Evolutionary conservation across 208 protist genomes (phyloP).

Genomic region (Zelonia costaricensis): DNA sequence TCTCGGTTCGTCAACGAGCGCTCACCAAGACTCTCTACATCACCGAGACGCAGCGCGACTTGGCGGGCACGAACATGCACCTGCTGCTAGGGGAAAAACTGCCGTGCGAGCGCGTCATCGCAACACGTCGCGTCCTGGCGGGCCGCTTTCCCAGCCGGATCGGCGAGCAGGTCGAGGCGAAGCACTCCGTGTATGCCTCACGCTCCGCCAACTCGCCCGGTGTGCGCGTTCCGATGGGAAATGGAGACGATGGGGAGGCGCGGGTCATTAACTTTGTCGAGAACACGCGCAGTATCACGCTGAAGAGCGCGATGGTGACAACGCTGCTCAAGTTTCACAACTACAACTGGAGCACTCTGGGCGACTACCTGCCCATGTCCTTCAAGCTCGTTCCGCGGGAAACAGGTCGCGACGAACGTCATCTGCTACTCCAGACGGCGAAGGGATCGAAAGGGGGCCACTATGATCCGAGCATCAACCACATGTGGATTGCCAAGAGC

Average conservation of each 20-base stretch:
- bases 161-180: slow-evolving; percentile 3
- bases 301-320: slow-evolving; percentile 83
- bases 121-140: slow-evolving; percentile 45
- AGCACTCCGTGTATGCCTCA: background rate
- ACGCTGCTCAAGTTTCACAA: slow-evolving; percentile 66
- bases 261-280: slow-evolving; percentile 75
- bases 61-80: slow-evolving; percentile 46
- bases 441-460: too few relatives aligned
- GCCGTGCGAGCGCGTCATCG: slow-evolving; percentile 54
- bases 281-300: slow-evolving; percentile 67
- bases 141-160: slow-evolving; percentile 28
- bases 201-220: slow-evolving; percentile 1
- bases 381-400: slow-evolving; percentile 60
- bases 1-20: slow-evolving; percentile 27
- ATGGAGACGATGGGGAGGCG: slow-evolving; percentile 37
- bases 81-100: slow-evolving; percentile 76
- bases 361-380: slow-evolving; percentile 62
- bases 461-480: too few relatives aligned
- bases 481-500: slow-evolving; percentile 83
- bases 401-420: slow-evolving; percentile 50
- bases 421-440: slow-evolving; percentile 34
- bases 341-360: slow-evolving; percentile 52
- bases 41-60: slow-evolving; percentile 24
- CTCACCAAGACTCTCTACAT: slow-evolving; percentile 43
- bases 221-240: slow-evolving; percentile 57